Base-by-base conservation (phyloP, 192 early-diverging fungal species). In the Lunasporangiospora selenospora region DNA sequence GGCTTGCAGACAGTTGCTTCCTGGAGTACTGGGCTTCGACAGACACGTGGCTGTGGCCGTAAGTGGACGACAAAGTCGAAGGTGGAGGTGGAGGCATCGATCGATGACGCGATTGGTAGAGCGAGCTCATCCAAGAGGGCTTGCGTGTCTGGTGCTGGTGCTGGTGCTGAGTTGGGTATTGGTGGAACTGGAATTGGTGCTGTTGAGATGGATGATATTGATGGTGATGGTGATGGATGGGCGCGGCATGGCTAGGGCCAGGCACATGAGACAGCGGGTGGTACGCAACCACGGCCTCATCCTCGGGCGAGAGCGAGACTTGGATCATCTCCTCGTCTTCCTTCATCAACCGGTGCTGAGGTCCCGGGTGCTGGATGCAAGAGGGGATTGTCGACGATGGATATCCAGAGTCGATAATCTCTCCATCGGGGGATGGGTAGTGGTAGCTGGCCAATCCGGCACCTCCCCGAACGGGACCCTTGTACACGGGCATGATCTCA, bases 401-500 rank as follows among this genome's bases (percentile, higher is more conserved):
- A 38, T 7, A 38, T 38, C 37, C 37, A 38, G 15, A 15, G n/a
- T n/a, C n/a, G n/a, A n/a, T n/a, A n/a, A n/a, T n/a, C n/a, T 19
- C 45, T 27, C 45, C 45, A 11, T 47, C 45, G 8, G 45, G 45
- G 7, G 45, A 47, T 2, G 45, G 45, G 45, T 47, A 47, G 13
- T 47, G 45, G n/a, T n/a, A n/a, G n/a, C n/a, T n/a, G n/a, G n/a
- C n/a, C n/a, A n/a, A n/a, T 21, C 29, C 45, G 10, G 13, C 45
- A 30, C 29, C 11, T 5, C 45, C 29, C 15, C 53, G 53, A 40
- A 43, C 10, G 40, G 40, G 40, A 1, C 38, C 30, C 26, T 37
- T 62, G 48, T 71, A 71, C 19, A 56, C 30, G 24, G 53, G 59
- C 67, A 71, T 33, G 6, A 51, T 21, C 53, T 71, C 67, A 23